Evolutionary conservation across 306 rosid species (phyloP).

Genomic region (barrel medic (Medicago truncatula)): DNA sequence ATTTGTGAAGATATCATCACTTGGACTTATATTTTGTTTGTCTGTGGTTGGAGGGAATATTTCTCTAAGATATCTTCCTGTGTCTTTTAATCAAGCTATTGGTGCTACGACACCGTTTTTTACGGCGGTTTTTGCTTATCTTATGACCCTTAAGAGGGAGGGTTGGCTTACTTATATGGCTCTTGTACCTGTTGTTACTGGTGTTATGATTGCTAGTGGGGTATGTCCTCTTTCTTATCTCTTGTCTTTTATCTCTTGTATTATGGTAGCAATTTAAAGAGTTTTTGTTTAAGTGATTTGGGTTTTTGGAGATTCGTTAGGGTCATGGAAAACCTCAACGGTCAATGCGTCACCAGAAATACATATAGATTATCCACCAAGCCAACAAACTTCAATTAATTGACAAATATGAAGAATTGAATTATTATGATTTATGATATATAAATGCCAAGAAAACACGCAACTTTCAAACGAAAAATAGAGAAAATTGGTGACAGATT

Average conservation of each 20-base stretch:
- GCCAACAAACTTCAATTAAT: too few relatives aligned
- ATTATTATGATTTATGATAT: not conserved
- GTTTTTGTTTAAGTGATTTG: too few relatives aligned
- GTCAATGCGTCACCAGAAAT: too few relatives aligned
- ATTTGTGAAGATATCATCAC: conserved; percentile 43
- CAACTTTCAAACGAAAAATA: too few relatives aligned
- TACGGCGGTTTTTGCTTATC: conserved; percentile 53
- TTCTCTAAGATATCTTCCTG: conserved; percentile 50
- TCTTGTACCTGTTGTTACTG: conserved; percentile 55
- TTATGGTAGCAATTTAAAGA: not conserved
- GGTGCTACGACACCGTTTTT: conserved; percentile 60
- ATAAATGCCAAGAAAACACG: not conserved
- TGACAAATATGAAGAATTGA: not conserved
- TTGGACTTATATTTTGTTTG: conserved; percentile 55
- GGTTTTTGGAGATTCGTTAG: too few relatives aligned
- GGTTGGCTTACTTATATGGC: conserved; percentile 48
- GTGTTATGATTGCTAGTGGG: conserved; percentile 60
- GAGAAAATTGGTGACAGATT: too few relatives aligned
- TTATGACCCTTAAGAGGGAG: conserved; percentile 47
- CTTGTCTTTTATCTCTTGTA: too few relatives aligned
- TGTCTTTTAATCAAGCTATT: conserved; percentile 57
- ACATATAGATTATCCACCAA: too few relatives aligned
- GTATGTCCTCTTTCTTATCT: conserved; percentile 24
- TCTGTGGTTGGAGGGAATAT: conserved; percentile 58
- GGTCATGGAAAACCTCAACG: too few relatives aligned